These are phyloP conservation scores for Leccinum huronense DNA, from an alignment of 1,284 basidiomycete genomes.

Conservation along the genomic window DNA sequence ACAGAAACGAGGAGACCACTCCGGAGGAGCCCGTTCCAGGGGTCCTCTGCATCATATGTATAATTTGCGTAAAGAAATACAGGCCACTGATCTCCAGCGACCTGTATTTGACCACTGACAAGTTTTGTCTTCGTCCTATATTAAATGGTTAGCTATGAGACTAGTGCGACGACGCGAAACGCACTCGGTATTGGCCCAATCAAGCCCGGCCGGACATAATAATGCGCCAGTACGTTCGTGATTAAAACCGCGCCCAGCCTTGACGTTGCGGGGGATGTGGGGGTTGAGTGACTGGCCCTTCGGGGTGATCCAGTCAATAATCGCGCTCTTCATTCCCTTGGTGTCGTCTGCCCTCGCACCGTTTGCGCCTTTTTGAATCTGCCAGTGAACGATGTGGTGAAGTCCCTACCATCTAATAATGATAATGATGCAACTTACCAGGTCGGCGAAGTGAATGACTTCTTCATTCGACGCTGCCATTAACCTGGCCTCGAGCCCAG, in stretches of 20 bases:
- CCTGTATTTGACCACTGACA: background rate
- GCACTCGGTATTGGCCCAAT: background rate
- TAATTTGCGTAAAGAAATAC: conserved; percentile 1
- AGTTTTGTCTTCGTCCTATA: background rate
- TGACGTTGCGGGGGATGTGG: conserved; percentile 1
- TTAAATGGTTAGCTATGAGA: background rate
- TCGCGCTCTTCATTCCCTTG: background rate
- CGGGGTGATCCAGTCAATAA: background rate
- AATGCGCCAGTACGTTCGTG: background rate
- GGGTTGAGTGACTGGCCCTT: background rate
- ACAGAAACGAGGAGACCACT: background rate
- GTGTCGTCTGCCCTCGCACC: conserved; percentile 1
- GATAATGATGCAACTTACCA: background rate
- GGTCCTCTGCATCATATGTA: background rate
- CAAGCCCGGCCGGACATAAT: background rate
- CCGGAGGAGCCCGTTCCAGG: background rate
- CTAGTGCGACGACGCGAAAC: background rate
- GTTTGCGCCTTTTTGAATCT: background rate
- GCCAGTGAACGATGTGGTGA: background rate
- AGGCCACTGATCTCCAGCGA: background rate
- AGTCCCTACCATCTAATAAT: background rate
- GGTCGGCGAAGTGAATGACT: background rate
- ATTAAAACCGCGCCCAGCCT: background rate
- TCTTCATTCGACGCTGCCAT: background rate
- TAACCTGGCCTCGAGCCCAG: background rate